Evolutionary conservation across 331 rosid species (phyloP), one percentile per base, ranked within the genome.

Genomic region (Dryas integrifolia): DNA sequence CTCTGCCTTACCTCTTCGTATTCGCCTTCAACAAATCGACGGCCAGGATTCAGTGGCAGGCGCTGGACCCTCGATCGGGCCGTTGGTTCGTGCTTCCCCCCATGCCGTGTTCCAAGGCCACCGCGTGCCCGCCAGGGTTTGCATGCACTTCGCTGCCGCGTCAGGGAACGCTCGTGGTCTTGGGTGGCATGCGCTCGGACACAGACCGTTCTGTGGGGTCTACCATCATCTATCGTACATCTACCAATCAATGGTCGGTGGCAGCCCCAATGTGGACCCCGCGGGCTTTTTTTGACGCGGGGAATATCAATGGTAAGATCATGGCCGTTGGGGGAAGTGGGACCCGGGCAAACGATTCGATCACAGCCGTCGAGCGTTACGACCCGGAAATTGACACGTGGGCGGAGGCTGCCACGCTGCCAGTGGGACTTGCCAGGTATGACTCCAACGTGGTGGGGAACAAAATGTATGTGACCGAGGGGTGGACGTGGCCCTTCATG

Each of bases 401-500:
- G 96, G 55, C 9, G 0, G 9, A 60, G 1, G 76, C 73, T 0
- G 68, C 72, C 9, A 39, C 8, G 12, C 13, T 81, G 11, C 76
- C 65, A 0, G 39, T 5, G 9, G 72, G 73, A 13, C 15, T 77
- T 0, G 73, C 40, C 14, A 76, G 66, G 51, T 85, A 72, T 48
- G 84, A 82, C 47, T 73, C 84, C 26, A 84, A 73, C 0, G 89
- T 62, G 66, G 53, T 59, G 8, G 83, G 80, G 0, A 77, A 81
- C n/a, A 83, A 16, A 67, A 21, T 90, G 53, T 88, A 77, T 53
- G 83, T 88, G 1, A 90, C 94, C 38, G 94, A 90, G 43, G 96
- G 96, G 46, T 90, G 94, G 96, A 58, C 82, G 69, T 90, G 94
- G 96, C 92, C 94, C 3, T 86, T 88, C 15, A 76, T 46, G 77